Conservation (phyloP, 257 asterid genomes). For the Solanum medicagineum region DNA sequence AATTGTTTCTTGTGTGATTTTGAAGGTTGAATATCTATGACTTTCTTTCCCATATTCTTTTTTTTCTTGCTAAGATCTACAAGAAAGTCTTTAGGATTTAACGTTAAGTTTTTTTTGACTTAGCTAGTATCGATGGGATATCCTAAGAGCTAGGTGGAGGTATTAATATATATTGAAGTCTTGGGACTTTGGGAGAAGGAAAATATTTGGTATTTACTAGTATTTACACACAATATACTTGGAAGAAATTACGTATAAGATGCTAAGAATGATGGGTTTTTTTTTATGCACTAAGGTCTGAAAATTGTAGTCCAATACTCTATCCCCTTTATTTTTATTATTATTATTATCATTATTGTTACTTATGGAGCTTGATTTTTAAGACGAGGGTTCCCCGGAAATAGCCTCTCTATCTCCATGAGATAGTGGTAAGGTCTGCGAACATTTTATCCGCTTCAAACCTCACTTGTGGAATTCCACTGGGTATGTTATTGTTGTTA, state of each 20-base stretch:
- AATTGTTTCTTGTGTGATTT: slow-evolving; percentile 8
- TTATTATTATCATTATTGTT: no score
- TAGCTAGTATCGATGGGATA: slow-evolving; percentile 14
- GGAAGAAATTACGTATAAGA: slow-evolving; percentile 4
- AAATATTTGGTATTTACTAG: not conserved
- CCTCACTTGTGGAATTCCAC: no score
- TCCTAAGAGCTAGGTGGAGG: not conserved
- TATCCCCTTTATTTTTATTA: not conserved
- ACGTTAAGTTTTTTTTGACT: not conserved
- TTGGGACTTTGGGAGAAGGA: not conserved
- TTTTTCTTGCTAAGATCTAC: not conserved
- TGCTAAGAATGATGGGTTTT: slow-evolving; percentile 25
- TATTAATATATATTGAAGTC: slow-evolving; percentile 2
- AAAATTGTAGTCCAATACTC: slow-evolving; percentile 12
- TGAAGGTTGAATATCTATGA: slow-evolving; percentile 9
- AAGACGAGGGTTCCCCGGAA: no score
- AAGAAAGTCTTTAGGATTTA: slow-evolving; percentile 1
- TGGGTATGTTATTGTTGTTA: no score
- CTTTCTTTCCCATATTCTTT: slow-evolving; percentile 26
- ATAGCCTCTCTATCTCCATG: no score
- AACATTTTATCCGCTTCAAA: no score
- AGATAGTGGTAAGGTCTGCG: no score
- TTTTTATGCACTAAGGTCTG: not conserved
- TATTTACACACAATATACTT: not conserved
- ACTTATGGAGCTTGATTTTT: no score